A percentile compares a stretch with the other conserved stretches of the same genome.
Evolutionary conservation across 148 eudicot genomes (phyloP).

Genomic region (Camellia sinensis): DNA sequence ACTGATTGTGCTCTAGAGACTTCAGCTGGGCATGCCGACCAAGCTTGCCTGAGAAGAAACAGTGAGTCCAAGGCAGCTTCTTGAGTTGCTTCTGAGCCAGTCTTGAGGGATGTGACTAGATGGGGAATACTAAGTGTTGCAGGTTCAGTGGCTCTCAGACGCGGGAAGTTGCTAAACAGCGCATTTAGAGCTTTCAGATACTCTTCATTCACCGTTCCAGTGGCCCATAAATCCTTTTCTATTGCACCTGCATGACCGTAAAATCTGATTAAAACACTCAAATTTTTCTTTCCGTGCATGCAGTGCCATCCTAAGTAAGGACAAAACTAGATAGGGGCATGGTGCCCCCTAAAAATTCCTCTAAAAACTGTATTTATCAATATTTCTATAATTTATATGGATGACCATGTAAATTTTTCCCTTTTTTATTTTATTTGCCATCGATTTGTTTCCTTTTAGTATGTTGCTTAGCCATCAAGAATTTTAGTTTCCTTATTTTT

Average conservation of each 20-base stretch:
- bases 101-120: conserved; percentile 85
- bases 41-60: conserved; percentile 89
- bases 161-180: conserved; percentile 87
- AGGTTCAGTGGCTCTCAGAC: conserved; percentile 91
- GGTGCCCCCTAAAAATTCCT: too few relatives aligned
- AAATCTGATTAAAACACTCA: not conserved
- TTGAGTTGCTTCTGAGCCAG: conserved; percentile 88
- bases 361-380: too few relatives aligned
- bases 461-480: too few relatives aligned
- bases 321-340: too few relatives aligned
- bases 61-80: conserved; percentile 94
- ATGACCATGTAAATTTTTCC: too few relatives aligned
- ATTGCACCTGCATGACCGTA: conserved; percentile 66
- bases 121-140: conserved; percentile 97
- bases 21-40: conserved; percentile 99
- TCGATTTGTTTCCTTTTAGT: too few relatives aligned
- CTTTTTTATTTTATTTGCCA: too few relatives aligned
- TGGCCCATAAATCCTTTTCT: conserved; percentile 93
- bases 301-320: not conserved
- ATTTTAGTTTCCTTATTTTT: too few relatives aligned
- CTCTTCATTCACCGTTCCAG: conserved; percentile 83
- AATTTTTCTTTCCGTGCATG: not conserved
- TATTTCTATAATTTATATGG: too few relatives aligned
- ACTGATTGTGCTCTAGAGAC: conserved; percentile 89
- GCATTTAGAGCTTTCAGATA: conserved; percentile 86